These are phyloP conservation scores for Vitis cinerea DNA, from an alignment of 164 flowering plant species.

Conservation along the genomic window DNA sequence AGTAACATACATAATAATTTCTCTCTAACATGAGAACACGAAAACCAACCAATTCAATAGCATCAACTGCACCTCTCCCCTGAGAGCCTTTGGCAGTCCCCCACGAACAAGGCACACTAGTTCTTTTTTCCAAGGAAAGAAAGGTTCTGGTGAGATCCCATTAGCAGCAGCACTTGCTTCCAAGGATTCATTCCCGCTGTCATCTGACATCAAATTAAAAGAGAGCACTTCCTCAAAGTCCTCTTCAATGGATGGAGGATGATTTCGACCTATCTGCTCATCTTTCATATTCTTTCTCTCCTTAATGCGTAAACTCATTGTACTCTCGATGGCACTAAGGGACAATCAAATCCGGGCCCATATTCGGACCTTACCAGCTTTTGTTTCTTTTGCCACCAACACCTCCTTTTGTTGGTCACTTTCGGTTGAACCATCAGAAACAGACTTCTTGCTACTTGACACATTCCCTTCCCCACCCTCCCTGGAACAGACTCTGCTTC, in stretches of 20 bases:
- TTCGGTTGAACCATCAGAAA: slow-evolving; percentile 17
- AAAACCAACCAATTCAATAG: not conserved
- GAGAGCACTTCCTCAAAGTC: slow-evolving; percentile 60
- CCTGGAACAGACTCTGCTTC: slow-evolving; percentile 10
- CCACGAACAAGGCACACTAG: slow-evolving; percentile 85
- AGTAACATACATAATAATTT: not conserved
- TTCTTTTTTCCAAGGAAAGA: slow-evolving; percentile 75
- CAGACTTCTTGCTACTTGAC: slow-evolving; percentile 13
- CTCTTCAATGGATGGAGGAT: slow-evolving; percentile 26
- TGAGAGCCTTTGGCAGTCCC: slow-evolving; percentile 91
- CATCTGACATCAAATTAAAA: slow-evolving; percentile 52
- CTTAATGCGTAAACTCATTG: slow-evolving; percentile 36
- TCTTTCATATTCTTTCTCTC: slow-evolving; percentile 20
- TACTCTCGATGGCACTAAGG: slow-evolving; percentile 30
- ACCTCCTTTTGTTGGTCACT: slow-evolving; percentile 7
- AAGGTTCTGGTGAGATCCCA: slow-evolving; percentile 31
- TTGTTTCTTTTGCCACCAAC: slow-evolving; percentile 8
- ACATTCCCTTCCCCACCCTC: slow-evolving; percentile 23
- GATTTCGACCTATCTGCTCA: slow-evolving; percentile 6
- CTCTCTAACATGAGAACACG: not conserved
- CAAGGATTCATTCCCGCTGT: slow-evolving; percentile 11
- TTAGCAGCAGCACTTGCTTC: slow-evolving; percentile 16
- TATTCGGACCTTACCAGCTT: slow-evolving; percentile 11
- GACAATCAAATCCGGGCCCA: slow-evolving; percentile 36
- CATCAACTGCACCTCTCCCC: slow-evolving; percentile 76